These are phyloP conservation scores for Nepenthes mirabilis DNA, from an alignment of 148 eudicot genomes.

Conservation along the genomic window DNA sequence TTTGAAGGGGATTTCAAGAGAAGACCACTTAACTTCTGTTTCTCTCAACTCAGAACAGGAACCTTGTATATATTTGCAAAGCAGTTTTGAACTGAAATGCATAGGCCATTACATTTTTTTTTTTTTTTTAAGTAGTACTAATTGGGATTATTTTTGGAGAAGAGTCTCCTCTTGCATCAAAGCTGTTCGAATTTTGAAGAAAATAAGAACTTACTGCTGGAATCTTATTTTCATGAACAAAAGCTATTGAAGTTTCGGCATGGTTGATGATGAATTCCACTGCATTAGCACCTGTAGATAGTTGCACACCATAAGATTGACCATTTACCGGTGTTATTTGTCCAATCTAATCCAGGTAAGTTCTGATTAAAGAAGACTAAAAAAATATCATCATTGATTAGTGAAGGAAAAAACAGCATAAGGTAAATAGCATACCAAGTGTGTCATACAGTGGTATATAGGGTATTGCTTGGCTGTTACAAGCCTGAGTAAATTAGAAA, in stretches of 20 bases:
- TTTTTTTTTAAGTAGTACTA: too few relatives aligned
- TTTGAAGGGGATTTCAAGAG: too few relatives aligned
- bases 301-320: background rate
- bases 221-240: constrained; percentile 77
- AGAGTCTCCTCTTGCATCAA: background rate
- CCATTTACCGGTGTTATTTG: background rate
- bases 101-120: too few relatives aligned
- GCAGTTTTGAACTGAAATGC: too few relatives aligned
- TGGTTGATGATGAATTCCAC: constrained; percentile 94
- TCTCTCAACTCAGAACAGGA: too few relatives aligned
- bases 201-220: constrained; percentile 37
- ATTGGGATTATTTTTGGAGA: too few relatives aligned
- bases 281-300: constrained; percentile 70
- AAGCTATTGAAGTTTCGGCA: constrained; percentile 78
- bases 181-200: background rate
- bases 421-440: constrained; percentile 46
- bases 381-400: background rate
- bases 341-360: background rate
- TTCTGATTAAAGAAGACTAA: too few relatives aligned
- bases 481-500: constrained; percentile 43
- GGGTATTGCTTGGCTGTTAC: constrained; percentile 75
- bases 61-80: too few relatives aligned
- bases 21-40: too few relatives aligned
- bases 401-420: background rate
- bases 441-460: constrained; percentile 89